Evolutionary conservation across 2,329 filamentous ascomycete genomes (phyloP), one percentile per base, ranked within the genome.

Genomic region (Tolypocladium nubicola): DNA sequence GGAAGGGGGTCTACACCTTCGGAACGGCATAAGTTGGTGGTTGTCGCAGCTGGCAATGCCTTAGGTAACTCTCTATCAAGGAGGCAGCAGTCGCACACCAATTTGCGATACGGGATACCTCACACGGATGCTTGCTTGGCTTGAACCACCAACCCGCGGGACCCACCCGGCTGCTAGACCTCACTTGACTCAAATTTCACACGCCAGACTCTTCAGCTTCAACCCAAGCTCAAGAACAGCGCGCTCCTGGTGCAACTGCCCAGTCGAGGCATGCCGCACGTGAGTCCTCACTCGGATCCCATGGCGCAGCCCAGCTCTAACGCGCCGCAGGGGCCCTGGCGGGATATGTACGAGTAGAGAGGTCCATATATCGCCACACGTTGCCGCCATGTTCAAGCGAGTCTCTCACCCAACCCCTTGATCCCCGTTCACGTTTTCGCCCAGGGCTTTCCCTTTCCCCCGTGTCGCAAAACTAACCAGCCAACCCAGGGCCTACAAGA

Each of bases 401-500:
- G 53, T 23, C 52, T n/a, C 26, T 13, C 47, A 35, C 19, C 47
- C 43, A 14, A 16, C 23, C 23, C 6, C 23, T 30, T 11, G 9
- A 23, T 16, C 6, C 21, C 43, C 23, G 6, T 16, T 14, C 26
- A 5, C 43, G 9, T 47, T 11, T 47, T 23, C 43, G 30, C 19
- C 19, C 43, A 47, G 23, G 43, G 23, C 43, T 16, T 45, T 14
- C 10, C 11, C 43, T 16, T 45, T 14, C 10, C 11, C 3, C 16
- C 43, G 10, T 33, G 26, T 53, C 30, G 26, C 37, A 19, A 16
- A 14, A 10, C n/a, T 41, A 9, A 40, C 3, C 10, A 13, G 11
- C 35, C 38, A 23, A 19, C 35, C 7, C 55, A 88, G 85, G 66
- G 77, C 84, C 55, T 96, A 91, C 76, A 85, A 80, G 67, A 83